A percentile compares a stretch with the other conserved stretches of the same genome.
phyloP scores from a whole-genome alignment of 768 basidiomycete genomes.

The Steccherinum ochraceum region DNA sequence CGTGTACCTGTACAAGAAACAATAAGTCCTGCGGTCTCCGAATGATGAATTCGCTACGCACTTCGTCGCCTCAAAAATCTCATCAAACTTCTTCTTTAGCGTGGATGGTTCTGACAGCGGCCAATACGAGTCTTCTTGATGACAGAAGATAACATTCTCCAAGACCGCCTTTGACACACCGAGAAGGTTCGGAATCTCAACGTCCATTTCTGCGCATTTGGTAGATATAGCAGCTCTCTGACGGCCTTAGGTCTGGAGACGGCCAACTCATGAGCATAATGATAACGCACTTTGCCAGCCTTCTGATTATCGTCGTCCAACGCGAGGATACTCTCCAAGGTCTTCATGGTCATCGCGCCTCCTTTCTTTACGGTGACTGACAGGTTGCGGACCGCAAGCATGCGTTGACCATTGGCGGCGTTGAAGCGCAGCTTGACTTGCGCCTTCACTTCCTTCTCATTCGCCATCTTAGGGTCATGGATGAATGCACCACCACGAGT shows the following conservation, averaged over 20 bases:
- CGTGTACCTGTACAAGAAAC: constrained; percentile 61
- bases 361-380: constrained; percentile 94
- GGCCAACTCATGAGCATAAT: constrained; percentile 13
- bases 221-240: constrained; percentile 91
- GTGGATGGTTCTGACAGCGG: constrained; percentile 86
- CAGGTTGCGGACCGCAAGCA: constrained; percentile 87
- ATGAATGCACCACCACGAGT: constrained; percentile 98
- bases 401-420: constrained; percentile 82
- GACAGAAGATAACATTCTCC: constrained; percentile 99
- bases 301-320: constrained; percentile 65
- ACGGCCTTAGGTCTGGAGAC: not conserved
- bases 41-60: constrained; percentile 28
- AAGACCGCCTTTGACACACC: constrained; percentile 98
- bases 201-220: constrained; percentile 95
- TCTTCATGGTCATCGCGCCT: constrained; percentile 89
- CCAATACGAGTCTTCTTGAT: constrained; percentile 99
- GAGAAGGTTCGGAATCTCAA: constrained; percentile 86
- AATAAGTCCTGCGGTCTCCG: not conserved
- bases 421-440: constrained; percentile 93
- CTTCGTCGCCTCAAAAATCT: constrained; percentile 99
- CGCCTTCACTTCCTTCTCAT: constrained; percentile 98
- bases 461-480: constrained; percentile 99
- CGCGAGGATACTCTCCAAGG: constrained; percentile 85
- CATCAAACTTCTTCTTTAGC: constrained; percentile 98
- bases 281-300: constrained; percentile 63